Evolutionary conservation across 2,329 filamentous ascomycete genomes (phyloP), one percentile per base, ranked within the genome.

Genomic region (Westerdykella ornata): DNA sequence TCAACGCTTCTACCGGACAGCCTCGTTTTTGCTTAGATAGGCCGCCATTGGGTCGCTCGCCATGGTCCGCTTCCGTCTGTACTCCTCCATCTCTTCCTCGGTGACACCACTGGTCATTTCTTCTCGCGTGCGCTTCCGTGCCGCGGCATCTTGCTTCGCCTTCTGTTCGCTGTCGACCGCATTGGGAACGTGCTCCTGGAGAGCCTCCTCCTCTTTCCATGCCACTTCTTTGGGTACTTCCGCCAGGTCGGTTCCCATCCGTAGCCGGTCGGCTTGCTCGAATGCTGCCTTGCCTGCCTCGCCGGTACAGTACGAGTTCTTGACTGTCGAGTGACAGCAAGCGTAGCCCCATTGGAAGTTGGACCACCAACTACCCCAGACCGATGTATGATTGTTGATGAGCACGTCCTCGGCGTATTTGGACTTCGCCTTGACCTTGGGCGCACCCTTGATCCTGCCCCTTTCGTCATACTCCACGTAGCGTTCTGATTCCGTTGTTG

Each of bases 321-420:
- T 96, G 48, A 94, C 79, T 16, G 81, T 83, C 0, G 88, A 95
- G 63, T 94, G 88, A 71, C 92, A 98, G 66, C 92, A 98, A 16
- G 85, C 78, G 66, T 95, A 98, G 1, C 92, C 92, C 92, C 92
- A 98, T 66, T 84, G 78, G 69, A 96, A 97, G 59, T 87, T 82
- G 39, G 81, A 79, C 92, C 92, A 98, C 92, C 92, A 98, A 58
- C 88, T 95, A 37, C 92, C 92, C 86, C 88, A 98, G 3, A 95
- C 83, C 0, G 84, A 83, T 3, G 80, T 88, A 68, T 98, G 92
- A 59, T 98, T 98, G 71, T 94, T 90, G 63, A 84, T 77, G 40
- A 85, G 71, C 1, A 96, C 75, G 57, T 98, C 88, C 60, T 98
- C 92, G 4, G 82, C 69, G 59, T 98, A 98, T 63, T 96, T 97